Evolutionary conservation across 1,284 basidiomycete genomes (phyloP), one percentile per base, ranked within the genome.

Genomic region (Cystobasidium sp.): DNA sequence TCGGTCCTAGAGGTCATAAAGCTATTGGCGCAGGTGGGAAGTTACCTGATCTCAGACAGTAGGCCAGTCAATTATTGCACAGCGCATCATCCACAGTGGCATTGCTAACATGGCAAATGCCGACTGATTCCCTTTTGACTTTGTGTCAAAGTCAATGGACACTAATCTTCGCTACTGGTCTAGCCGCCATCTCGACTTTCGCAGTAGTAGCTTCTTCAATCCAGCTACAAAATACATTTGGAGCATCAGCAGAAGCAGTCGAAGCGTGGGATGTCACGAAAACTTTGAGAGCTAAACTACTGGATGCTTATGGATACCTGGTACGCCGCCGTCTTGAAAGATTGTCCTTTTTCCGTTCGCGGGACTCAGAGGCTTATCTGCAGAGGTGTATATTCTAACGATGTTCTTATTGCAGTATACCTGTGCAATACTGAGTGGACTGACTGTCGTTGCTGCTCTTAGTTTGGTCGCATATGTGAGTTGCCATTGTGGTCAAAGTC

Each of bases 401-500:
- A 51, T 1, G 3, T 51, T 51, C 20, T 37, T 43, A 14, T 10
- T 49, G n/a, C 66, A 56, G 70, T 74, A 62, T 47, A 53, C 43
- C 53, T 43, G 62, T 22, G 51, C 46, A 49, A 65, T 68, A 53
- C 44, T 66, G 62, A 53, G 64, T 55, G 64, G 52, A 22, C 20
- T 43, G 43, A 43, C 41, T 49, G 55, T 62, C n/a, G 73, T 55
- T 31, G 46, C 18, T 51, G 46, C 61, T 49, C 68, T 73, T 67
- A 52, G 46, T 24, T 59, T 68, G 64, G 59, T 55, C 43, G 73
- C 67, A 46, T 68, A 67, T 61, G 75, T 66, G 64, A 68, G 69
- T 49, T 65, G 66, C n/a, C 49, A 37, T 39, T 46, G 53, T 68
- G 37, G 55, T 46, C 41, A 62, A 16, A 12, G 37, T 62, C 20